phyloP scores from a whole-genome alignment of 2,329 filamentous ascomycete genomes.

The Emmonsiellopsis sp. region DNA sequence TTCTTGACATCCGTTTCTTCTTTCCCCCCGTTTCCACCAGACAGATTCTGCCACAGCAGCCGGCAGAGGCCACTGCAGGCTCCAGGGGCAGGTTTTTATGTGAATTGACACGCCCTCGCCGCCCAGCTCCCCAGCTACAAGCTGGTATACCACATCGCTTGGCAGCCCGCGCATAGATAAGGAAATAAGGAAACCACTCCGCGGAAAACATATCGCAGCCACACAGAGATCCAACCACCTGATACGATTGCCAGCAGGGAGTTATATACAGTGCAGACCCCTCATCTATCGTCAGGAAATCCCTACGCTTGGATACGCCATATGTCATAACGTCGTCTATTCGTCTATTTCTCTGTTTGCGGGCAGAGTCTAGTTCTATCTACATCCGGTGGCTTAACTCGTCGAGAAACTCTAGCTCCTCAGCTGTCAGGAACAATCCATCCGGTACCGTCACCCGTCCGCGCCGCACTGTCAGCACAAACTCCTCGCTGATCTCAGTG shows the following conservation, averaged over 20 bases:
- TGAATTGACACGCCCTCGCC: too few relatives aligned
- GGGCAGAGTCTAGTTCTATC: background rate
- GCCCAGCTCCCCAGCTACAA: too few relatives aligned
- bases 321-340: conserved; percentile 7
- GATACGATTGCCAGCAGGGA: background rate
- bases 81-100: too few relatives aligned
- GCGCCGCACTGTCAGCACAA: conserved; percentile 20
- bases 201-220: background rate
- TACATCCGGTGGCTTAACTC: conserved; percentile 26
- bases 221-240: background rate
- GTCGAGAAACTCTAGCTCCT: conserved; percentile 25
- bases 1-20: too few relatives aligned
- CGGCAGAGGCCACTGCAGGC: too few relatives aligned
- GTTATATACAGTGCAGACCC: background rate
- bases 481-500: conserved; percentile 10
- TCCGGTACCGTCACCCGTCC: conserved; percentile 25
- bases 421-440: conserved; percentile 23
- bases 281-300: background rate
- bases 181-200: background rate
- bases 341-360: background rate
- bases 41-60: too few relatives aligned
- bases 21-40: too few relatives aligned
- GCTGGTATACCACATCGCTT: too few relatives aligned
- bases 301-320: background rate
- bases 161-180: too few relatives aligned